These are phyloP conservation scores for Colletotrichum abscissum DNA, from an alignment of 2,329 filamentous ascomycete genomes.

Conservation along the genomic window DNA sequence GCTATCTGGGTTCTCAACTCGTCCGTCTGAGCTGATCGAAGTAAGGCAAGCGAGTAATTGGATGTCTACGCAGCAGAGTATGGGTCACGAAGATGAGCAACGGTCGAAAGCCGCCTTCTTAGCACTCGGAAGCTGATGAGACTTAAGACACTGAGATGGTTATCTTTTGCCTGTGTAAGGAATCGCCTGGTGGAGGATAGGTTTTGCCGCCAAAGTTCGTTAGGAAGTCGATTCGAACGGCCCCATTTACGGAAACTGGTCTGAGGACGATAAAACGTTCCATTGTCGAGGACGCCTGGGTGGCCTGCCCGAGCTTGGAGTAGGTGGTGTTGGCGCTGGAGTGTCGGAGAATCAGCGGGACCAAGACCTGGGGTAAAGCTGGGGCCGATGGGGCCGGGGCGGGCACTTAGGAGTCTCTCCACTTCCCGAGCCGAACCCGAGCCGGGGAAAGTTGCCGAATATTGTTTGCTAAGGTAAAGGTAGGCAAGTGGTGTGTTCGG, in stretches of 20 bases:
- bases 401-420: not conserved
- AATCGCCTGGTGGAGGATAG: not conserved
- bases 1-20: not conserved
- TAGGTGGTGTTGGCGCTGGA: not conserved
- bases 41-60: not conserved
- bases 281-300: not conserved
- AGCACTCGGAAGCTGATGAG: not conserved
- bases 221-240: not conserved
- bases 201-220: not conserved
- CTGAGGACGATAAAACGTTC: not conserved
- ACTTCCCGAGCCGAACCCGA: constrained; percentile 28
- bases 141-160: not conserved
- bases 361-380: constrained; percentile 2
- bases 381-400: constrained; percentile 28
- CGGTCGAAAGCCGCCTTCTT: not conserved
- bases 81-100: not conserved
- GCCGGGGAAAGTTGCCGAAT: not conserved
- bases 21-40: not conserved
- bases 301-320: not conserved
- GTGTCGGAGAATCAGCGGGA: not conserved
- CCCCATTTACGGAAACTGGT: constrained; percentile 18
- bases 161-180: not conserved
- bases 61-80: not conserved
- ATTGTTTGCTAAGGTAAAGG: too few species aligned
- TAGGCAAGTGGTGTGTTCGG: not conserved